These are phyloP conservation scores for Rhododendron vialii DNA, from an alignment of 148 eudicot species.

Conservation along the genomic window DNA sequence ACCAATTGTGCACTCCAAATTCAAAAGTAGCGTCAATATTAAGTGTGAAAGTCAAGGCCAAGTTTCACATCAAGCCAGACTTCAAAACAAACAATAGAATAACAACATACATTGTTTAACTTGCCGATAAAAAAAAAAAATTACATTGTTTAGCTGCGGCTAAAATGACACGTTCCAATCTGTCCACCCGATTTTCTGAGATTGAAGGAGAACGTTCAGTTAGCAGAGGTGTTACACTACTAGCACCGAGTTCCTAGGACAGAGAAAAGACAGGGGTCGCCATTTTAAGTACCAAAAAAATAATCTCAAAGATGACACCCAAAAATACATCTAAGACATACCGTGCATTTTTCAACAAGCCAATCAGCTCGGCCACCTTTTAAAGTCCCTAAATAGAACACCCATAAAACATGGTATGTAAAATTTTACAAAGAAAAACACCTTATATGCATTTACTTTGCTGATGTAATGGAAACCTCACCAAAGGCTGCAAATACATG, in stretches of 20 bases:
- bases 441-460: background rate
- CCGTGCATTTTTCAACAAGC: constrained; percentile 99
- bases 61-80: background rate
- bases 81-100: background rate
- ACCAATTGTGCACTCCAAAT: background rate
- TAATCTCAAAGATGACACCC: background rate
- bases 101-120: constrained; percentile 70
- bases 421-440: background rate
- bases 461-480: constrained; percentile 26
- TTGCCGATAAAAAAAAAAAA: background rate
- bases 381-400: constrained; percentile 53
- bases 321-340: constrained; percentile 20
- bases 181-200: constrained; percentile 82
- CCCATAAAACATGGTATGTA: constrained; percentile 11
- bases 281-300: background rate
- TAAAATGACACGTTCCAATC: constrained; percentile 70
- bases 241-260: constrained; percentile 84
- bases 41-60: background rate
- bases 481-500: constrained; percentile 92
- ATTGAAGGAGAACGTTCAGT: constrained; percentile 81
- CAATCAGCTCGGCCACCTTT: constrained; percentile 97
- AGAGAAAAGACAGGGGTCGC: background rate
- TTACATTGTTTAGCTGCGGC: constrained; percentile 94
- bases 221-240: constrained; percentile 77
- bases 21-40: background rate